These are phyloP conservation scores for Botryotinia calthae DNA, from an alignment of 2,329 filamentous ascomycete species.

Conservation along the genomic window DNA sequence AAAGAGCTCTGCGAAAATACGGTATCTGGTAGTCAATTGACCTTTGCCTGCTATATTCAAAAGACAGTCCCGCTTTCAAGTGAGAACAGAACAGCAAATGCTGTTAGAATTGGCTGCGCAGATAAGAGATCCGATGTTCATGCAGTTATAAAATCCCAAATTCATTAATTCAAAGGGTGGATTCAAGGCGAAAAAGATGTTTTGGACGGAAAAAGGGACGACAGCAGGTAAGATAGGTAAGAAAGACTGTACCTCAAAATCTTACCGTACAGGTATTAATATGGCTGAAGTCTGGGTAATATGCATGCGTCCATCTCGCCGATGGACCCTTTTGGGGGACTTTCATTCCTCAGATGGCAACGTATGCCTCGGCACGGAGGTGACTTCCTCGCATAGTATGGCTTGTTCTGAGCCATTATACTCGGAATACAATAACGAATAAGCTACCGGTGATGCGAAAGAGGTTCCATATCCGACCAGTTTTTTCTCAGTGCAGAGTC, in stretches of 20 bases:
- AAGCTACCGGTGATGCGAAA: neutral
- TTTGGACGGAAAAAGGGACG: neutral
- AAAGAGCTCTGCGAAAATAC: neutral
- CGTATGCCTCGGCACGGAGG: neutral
- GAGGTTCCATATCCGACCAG: neutral
- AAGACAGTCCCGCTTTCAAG: neutral
- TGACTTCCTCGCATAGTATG: neutral
- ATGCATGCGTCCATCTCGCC: neutral
- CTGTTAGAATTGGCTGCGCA: neutral
- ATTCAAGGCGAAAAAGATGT: neutral
- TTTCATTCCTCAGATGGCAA: neutral
- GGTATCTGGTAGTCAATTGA: neutral
- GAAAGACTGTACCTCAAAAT: neutral
- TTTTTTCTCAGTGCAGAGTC: neutral
- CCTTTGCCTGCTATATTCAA: neutral
- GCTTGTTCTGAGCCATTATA: neutral
- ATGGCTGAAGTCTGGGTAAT: constrained; percentile 1
- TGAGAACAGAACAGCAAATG: neutral
- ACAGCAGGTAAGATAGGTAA: neutral
- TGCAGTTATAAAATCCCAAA: neutral
- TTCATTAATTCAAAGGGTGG: neutral
- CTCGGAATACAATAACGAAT: neutral
- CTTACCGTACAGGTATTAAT: neutral
- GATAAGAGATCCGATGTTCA: neutral
- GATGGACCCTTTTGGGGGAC: neutral